Base-by-base conservation (phyloP, 2,329 filamentous ascomycete genomes). In the Colletotrichum theobromicola region DNA sequence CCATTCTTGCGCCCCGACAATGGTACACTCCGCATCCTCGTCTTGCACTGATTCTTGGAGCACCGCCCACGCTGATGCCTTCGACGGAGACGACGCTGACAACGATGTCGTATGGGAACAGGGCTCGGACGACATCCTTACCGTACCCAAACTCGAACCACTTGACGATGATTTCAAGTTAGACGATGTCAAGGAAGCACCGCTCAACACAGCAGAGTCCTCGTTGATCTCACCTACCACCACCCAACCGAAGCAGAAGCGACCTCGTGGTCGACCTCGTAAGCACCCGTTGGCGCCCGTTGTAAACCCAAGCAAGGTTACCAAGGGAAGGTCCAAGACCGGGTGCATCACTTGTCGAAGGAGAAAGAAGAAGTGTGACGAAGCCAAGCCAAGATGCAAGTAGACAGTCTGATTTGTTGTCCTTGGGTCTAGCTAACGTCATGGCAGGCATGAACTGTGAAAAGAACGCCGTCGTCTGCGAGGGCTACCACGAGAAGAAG, bases 401-500 rank as follows among this genome's bases (percentile, higher is more conserved):
- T 85, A 28, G 46, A 78, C 15, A 8, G 16, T 21, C 18, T 18
- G 62, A 26, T 9, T 42, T 28, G 58, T 26, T 8, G 70, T 21
- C n/a, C n/a, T n/a, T n/a, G 61, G 24, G 42, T 24, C 21, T 13
- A 32, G 58, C 72, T 78, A 69, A 77, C 72, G 62, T 72, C 63
- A 32, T 82, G 77, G 71, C 72, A 95, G 93, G 94, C 79, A 89
- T 95, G 83, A 97, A 97, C 79, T 98, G 95, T 81, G 93, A 97
- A 84, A 98, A 98, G 88, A 98, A 98, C 82, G 95, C 95, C 10
- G 94, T 98, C 15, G 91, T 96, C 15, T 98, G 95, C 81, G 95
- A 98, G 84, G 95, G 95, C 15, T 98, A 98, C 81, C 94, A 94
- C 65, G 93, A 95, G 76, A 95, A 95, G 82, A 93, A 94, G 73